Percentiles rank a stretch among this genome's conserved stretches.
Conservation (phyloP, 225 moss, liverwort and hornwort species). For the Physcomitrellopsis africana region DNA sequence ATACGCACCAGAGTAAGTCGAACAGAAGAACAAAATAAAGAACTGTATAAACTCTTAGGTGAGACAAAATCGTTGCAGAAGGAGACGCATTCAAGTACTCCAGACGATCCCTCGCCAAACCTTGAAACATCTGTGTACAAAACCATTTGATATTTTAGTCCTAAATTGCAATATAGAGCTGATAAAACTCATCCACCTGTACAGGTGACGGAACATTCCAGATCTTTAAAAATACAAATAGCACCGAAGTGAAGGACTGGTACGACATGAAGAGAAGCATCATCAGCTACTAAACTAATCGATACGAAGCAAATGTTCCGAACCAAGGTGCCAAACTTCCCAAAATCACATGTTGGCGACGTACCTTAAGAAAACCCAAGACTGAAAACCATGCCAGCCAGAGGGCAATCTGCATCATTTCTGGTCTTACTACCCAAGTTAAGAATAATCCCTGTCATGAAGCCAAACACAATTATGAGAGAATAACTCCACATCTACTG, state of each 20-base stretch:
- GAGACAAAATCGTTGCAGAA: constrained; percentile 60
- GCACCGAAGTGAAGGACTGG: not conserved
- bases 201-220: not conserved
- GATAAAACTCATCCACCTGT: not conserved
- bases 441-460: constrained; percentile 61
- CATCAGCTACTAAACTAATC: not conserved
- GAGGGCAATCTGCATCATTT: constrained; percentile 63
- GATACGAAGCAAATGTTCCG: not conserved
- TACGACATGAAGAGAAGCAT: not conserved
- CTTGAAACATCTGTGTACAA: constrained; percentile 67
- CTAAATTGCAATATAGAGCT: too few species aligned
- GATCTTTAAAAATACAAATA: not conserved
- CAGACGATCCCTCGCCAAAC: constrained; percentile 70
- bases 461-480: not conserved
- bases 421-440: constrained; percentile 72
- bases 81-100: constrained; percentile 75
- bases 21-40: constrained; percentile 61
- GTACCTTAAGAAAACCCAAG: constrained; percentile 66
- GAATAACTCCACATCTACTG: not conserved
- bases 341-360: not conserved
- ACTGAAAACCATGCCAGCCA: constrained; percentile 78
- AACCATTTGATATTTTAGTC: not conserved
- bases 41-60: constrained; percentile 66
- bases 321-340: not conserved
- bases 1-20: constrained; percentile 60